Base-by-base conservation (phyloP, 1,284 basidiomycete species). In the Trichosporon asahii region DNA sequence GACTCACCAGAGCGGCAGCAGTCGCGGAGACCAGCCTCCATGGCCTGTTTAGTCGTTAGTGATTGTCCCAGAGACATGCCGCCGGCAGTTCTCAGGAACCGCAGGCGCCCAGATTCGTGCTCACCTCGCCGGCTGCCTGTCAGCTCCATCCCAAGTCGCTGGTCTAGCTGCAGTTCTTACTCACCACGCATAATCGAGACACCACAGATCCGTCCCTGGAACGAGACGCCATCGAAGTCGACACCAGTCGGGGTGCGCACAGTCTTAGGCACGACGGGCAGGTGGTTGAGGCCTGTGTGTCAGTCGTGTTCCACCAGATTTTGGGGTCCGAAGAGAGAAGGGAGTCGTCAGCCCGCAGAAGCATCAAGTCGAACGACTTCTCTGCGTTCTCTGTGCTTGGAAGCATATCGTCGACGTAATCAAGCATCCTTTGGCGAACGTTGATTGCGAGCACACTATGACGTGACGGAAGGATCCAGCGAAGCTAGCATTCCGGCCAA, bases 121-220 rank as follows among this genome's bases (percentile, higher is more conserved):
- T 61, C 33, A 76, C 75, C 74, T 79, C 78, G 76, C 72, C 84
- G 69, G 80, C 84, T 77, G 63, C 2, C 33, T n/a, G 40, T 67
- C 63, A 65, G 65, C 21, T 18, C 15, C 15, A 27, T 29, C 2
- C 21, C 21, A n/a, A 11, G 3, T 9, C 18, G 15, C 25, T 14
- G 14, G 12, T 8, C 14, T 7, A 2, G 29, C 23, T 53, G 25
- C 27, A 15, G 31, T n/a, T 35, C 23, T 23, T 35, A 71, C 80
- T 74, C 69, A 83, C 81, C 81, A 40, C 93, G 87, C 81, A 97
- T 87, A 78, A 98, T 97, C 2, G 93, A 94, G 29, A 97, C 94
- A 18, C 94, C 94, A 79, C 94, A 95, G 74, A 98, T 97, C 85
- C 93, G 92, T 21, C 95, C 95, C 79, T 95, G 90, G 81, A 97